Evolutionary conservation across 495 filamentous ascomycete species (phyloP), one percentile per base, ranked within the genome.

Genomic region (Sporormia fimetaria): DNA sequence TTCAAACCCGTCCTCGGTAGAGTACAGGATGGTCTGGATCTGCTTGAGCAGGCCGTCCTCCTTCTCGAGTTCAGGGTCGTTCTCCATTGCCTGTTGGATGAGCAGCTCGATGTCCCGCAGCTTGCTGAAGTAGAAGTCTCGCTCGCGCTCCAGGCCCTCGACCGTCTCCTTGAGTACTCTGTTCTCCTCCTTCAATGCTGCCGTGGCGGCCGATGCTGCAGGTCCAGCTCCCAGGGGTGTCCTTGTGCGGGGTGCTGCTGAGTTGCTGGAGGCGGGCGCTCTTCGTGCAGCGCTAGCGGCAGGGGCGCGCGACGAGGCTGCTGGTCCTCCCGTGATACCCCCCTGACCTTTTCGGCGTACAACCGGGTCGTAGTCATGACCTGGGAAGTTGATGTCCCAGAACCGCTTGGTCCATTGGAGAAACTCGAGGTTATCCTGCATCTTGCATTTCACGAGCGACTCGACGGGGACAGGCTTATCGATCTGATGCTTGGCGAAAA

Each of bases 341-440:
- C 80, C 75, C 28, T 72, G 74, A 24, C 77, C 88, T 65, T 92
- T 94, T 59, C 90, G 74, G 47, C 90, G 76, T 32, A 65, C 65
- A 16, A 93, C 67, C 7, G 90, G 83, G 63, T 98, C 90, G 64
- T 98, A 98, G 48, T 96, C 90, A 37, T 84, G 84, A 31, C 88
- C 90, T 6, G 90, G 87, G 58, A 80, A 98, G 71, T 95, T 86
- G 57, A 94, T 87, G 58, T 98, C 92, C 90, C 90, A 98, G 67
- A 85, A 94, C 49, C 70, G 67, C 74, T 96, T 96, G 37, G 74
- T 78, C 83, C 84, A 98, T 67, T 98, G 90, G 23, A 98, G 75
- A 63, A 96, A 98, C 57, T 95, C 92, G 46, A 98, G 85, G 67
- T 98, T 98, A 61, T 98, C 90, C 66, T 98, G 90, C 84, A 98